A percentile compares a stretch with the other conserved stretches of the same genome.
phyloP scores from a whole-genome alignment of 331 rosid genomes.

The Saraca asoca region DNA sequence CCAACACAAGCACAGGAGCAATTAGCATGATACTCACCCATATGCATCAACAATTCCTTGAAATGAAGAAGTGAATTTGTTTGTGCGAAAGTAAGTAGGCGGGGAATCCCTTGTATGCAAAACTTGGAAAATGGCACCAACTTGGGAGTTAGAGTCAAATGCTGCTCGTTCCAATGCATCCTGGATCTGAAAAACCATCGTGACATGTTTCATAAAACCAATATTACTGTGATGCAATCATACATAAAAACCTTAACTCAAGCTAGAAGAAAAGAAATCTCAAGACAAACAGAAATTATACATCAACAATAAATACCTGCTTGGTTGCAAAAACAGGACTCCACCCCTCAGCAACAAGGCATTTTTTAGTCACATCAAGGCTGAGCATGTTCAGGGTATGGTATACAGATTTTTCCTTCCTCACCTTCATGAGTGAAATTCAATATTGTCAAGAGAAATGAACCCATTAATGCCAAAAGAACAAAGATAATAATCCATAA shows the following conservation, averaged over 20 bases:
- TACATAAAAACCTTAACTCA: conserved; percentile 12
- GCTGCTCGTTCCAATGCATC: conserved; percentile 88
- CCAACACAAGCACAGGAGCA: too few species aligned
- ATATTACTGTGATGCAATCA: conserved; percentile 18
- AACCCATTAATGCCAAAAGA: conserved; percentile 21
- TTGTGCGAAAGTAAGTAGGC: conserved; percentile 86
- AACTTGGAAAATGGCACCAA: conserved; percentile 91
- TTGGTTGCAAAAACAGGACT: conserved; percentile 84
- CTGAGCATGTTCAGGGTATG: conserved; percentile 95
- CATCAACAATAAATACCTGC: conserved; percentile 56
- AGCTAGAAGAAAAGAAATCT: conserved; percentile 18
- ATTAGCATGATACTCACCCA: conserved; percentile 63
- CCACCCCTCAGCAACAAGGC: conserved; percentile 98
- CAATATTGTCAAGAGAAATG: conserved; percentile 33
- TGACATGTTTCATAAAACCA: conserved; percentile 22
- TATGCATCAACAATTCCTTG: conserved; percentile 95
- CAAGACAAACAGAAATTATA: conserved; percentile 9
- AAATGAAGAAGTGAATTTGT: conserved; percentile 86
- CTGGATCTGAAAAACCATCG: conserved; percentile 68
- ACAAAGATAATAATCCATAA: too few species aligned
- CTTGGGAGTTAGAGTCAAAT: conserved; percentile 87
- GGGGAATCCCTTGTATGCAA: conserved; percentile 81
- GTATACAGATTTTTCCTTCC: conserved; percentile 88
- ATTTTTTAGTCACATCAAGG: conserved; percentile 91
- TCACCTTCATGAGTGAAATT: conserved; percentile 63